Evolutionary conservation across 495 filamentous ascomycete genomes (phyloP).

Genomic region (Hypoxylon perforatum): DNA sequence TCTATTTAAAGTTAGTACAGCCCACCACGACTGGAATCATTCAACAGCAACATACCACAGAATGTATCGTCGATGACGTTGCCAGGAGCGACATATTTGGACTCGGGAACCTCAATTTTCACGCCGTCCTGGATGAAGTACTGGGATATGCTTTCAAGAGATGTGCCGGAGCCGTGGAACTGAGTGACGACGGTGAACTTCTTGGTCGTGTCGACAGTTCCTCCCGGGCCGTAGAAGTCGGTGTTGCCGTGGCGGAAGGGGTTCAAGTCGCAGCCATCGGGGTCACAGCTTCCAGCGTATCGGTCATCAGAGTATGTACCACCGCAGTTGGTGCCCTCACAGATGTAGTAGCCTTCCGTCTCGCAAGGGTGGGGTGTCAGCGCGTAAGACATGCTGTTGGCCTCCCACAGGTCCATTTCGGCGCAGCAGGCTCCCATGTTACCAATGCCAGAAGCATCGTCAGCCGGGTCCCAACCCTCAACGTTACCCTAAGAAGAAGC

Average conservation of each 20-base stretch:
- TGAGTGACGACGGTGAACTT: slow-evolving; percentile 76
- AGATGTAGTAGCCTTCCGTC: slow-evolving; percentile 54
- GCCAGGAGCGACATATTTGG: slow-evolving; percentile 62
- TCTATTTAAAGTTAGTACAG: slow-evolving; percentile 21
- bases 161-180: slow-evolving; percentile 66
- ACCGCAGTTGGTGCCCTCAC: slow-evolving; percentile 57
- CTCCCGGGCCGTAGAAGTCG: slow-evolving; percentile 65
- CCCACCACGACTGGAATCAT: neutral
- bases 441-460: slow-evolving; percentile 67
- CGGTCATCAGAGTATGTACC: slow-evolving; percentile 59
- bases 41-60: slow-evolving; percentile 50
- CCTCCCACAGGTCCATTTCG: slow-evolving; percentile 80
- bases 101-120: slow-evolving; percentile 63
- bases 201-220: slow-evolving; percentile 66
- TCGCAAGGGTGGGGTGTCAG: slow-evolving; percentile 75
- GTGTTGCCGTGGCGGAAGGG: slow-evolving; percentile 66
- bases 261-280: slow-evolving; percentile 53
- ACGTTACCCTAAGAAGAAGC: slow-evolving; percentile 58
- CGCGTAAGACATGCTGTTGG: slow-evolving; percentile 71
- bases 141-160: slow-evolving; percentile 65
- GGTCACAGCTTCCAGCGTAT: slow-evolving; percentile 65
- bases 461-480: slow-evolving; percentile 67
- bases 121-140: slow-evolving; percentile 70
- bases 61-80: slow-evolving; percentile 51
- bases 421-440: slow-evolving; percentile 73